Conservation (phyloP, 495 filamentous ascomycete genomes). For the Letharia lupina region DNA sequence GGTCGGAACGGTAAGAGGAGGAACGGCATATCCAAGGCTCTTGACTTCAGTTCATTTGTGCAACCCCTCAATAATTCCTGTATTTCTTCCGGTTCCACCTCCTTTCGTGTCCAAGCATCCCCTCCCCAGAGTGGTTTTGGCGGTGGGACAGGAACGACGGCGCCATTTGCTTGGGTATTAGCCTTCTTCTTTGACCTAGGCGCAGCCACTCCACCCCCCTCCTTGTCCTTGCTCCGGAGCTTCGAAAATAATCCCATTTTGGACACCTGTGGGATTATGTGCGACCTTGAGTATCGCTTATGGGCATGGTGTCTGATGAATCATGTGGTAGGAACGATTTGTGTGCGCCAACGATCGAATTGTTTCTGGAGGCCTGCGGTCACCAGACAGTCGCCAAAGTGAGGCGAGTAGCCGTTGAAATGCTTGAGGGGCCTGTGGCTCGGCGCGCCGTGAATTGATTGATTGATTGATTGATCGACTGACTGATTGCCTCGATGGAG, state of each 20-base stretch:
- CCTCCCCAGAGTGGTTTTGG: constrained; percentile 72
- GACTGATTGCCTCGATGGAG: not conserved
- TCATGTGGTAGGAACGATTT: not conserved
- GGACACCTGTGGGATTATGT: not conserved
- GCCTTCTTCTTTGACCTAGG: constrained; percentile 52
- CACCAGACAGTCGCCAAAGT: constrained; percentile 7
- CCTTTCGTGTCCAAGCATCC: constrained; percentile 75
- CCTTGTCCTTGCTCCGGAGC: constrained; percentile 58
- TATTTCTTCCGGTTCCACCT: constrained; percentile 83
- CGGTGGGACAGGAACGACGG: constrained; percentile 35
- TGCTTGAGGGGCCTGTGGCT: not conserved
- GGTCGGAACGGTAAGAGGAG: constrained; percentile 93
- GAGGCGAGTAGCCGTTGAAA: not conserved
- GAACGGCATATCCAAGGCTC: constrained; percentile 88
- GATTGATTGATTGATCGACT: not conserved
- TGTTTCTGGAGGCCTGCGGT: not conserved
- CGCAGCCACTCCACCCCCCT: constrained; percentile 31
- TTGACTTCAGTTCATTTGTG: constrained; percentile 82
- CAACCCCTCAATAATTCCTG: constrained; percentile 77
- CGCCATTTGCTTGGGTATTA: constrained; percentile 43
- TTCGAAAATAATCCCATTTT: constrained; percentile 63
- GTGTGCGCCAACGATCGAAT: not conserved
- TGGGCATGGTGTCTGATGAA: constrained; percentile 1
- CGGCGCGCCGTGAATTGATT: not conserved
- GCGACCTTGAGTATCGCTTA: not conserved